Conservation (phyloP, 2,329 filamentous ascomycete genomes). For the Lasiodiplodia sp. region DNA sequence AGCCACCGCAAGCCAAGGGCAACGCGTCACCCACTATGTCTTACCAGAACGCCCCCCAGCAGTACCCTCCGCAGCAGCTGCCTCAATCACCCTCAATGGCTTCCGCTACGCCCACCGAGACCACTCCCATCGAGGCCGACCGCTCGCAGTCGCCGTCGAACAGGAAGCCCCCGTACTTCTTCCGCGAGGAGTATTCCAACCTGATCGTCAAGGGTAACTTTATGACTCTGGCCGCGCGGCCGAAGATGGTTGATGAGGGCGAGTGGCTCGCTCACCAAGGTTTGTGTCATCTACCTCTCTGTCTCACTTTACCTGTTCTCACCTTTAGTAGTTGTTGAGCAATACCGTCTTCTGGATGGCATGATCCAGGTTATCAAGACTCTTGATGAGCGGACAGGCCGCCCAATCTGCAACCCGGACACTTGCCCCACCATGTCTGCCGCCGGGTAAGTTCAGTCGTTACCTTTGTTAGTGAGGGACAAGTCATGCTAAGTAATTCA, state of each 20-base stretch:
- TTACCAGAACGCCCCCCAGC: conserved; percentile 36
- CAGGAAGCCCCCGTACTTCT: conserved; percentile 75
- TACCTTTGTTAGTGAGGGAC: background rate
- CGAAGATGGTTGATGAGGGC: conserved; percentile 90
- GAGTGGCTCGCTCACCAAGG: conserved; percentile 97
- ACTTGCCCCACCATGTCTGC: conserved; percentile 94
- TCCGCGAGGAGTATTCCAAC: conserved; percentile 76
- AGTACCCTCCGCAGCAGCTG: conserved; percentile 39
- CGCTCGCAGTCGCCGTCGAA: conserved; percentile 56
- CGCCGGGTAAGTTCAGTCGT: conserved; percentile 72
- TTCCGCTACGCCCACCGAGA: conserved; percentile 42
- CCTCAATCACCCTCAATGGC: conserved; percentile 55
- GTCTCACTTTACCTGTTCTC: conserved; percentile 35
- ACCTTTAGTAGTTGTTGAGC: conserved; percentile 76
- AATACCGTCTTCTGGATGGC: conserved; percentile 86
- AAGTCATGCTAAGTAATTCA: conserved; percentile 44
- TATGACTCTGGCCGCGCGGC: conserved; percentile 91
- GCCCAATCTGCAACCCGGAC: conserved; percentile 81
- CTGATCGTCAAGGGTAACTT: conserved; percentile 98
- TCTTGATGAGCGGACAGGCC: conserved; percentile 76
- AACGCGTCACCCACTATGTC: conserved; percentile 27
- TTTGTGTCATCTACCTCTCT: conserved; percentile 50
- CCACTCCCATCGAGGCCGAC: conserved; percentile 15
- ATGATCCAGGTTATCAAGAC: conserved; percentile 90
- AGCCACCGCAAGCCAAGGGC: conserved; percentile 37